phyloP scores from a whole-genome alignment of 1,284 basidiomycete species.

The Moesziomyces parantarcticus region DNA sequence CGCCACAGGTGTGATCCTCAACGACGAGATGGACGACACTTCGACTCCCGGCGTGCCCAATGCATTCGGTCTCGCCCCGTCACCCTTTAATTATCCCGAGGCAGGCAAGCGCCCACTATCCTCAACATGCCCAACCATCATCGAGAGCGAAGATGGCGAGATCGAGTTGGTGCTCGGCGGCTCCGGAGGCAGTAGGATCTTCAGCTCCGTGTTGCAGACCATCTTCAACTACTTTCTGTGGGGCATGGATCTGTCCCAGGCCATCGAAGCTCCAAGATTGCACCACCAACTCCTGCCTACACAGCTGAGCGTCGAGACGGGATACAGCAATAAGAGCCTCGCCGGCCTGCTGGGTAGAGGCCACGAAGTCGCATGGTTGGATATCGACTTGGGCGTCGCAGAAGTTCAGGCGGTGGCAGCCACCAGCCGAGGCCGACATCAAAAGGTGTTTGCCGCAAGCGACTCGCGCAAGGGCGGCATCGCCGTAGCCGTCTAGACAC shows the following conservation, averaged over 20 bases:
- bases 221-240: slow-evolving; percentile 80
- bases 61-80: slow-evolving; percentile 67
- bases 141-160: slow-evolving; percentile 65
- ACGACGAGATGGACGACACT: slow-evolving; percentile 70
- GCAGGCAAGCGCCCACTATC: slow-evolving; percentile 68
- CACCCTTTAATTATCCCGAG: slow-evolving; percentile 68
- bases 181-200: slow-evolving; percentile 70
- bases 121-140: slow-evolving; percentile 68
- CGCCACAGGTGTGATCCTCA: slow-evolving; percentile 58
- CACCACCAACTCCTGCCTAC: slow-evolving; percentile 77
- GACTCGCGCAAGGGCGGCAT: slow-evolving; percentile 61
- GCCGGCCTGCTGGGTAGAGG: slow-evolving; percentile 40
- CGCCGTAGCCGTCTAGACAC: slow-evolving; percentile 49
- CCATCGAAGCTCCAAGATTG: slow-evolving; percentile 87
- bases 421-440: slow-evolving; percentile 9
- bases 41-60: slow-evolving; percentile 68
- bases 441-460: slow-evolving; percentile 47
- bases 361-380: slow-evolving; percentile 50
- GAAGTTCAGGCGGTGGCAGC: slow-evolving; percentile 57
- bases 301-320: slow-evolving; percentile 52
- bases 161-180: slow-evolving; percentile 68
- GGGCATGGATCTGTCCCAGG: slow-evolving; percentile 80
- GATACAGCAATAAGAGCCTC: slow-evolving; percentile 39
- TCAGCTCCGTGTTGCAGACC: slow-evolving; percentile 81
- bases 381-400: slow-evolving; percentile 54